Conservation (phyloP, 179 eudicot species). For the Beta lomatogona region DNA sequence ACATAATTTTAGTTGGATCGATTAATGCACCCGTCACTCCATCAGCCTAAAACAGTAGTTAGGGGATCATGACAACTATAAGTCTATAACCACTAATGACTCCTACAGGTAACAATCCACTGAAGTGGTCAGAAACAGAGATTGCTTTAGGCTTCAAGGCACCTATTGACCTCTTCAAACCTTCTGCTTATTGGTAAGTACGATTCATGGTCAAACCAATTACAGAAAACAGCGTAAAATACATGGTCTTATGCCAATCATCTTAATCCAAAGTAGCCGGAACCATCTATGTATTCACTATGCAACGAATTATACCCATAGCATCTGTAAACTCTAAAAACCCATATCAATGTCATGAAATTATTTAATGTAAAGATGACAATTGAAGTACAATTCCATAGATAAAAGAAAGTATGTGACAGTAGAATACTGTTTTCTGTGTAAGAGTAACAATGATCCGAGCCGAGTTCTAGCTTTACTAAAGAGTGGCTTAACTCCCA, state of each 20-base stretch:
- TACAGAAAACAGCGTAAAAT: neutral
- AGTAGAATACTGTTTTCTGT: neutral
- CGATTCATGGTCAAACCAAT: neutral
- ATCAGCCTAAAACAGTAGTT: neutral
- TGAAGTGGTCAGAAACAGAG: neutral
- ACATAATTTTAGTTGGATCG: neutral
- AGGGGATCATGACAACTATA: neutral
- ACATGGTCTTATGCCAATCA: neutral
- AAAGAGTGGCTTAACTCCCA: too few relatives aligned
- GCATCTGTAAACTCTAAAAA: neutral
- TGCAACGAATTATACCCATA: neutral
- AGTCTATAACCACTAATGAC: neutral
- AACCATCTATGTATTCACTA: neutral
- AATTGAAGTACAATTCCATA: neutral
- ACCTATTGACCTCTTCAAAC: neutral
- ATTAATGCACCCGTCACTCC: neutral
- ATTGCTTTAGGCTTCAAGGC: neutral
- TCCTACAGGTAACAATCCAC: neutral
- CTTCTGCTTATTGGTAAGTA: neutral
- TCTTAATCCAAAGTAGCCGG: neutral
- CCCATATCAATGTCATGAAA: neutral
- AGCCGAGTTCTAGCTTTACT: too few relatives aligned
- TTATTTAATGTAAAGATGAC: neutral
- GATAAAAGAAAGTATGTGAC: neutral
- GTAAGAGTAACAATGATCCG: neutral